phyloP scores from a whole-genome alignment of 495 filamentous ascomycete species.

The Trichoderma parareesei region DNA sequence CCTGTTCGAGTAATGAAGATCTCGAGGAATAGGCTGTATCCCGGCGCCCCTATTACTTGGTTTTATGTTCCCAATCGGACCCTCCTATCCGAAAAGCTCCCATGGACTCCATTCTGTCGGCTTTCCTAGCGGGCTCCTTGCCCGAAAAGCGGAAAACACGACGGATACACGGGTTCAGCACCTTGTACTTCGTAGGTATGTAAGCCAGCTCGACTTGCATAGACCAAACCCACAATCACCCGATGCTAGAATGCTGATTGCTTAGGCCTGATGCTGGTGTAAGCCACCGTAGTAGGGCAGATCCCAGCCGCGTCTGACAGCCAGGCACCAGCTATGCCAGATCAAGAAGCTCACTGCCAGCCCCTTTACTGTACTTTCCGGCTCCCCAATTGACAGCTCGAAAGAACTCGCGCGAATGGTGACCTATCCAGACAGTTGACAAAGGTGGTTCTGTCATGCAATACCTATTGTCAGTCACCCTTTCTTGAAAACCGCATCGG shows the following conservation, averaged over 20 bases:
- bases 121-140: neutral
- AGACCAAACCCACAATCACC: neutral
- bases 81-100: neutral
- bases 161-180: neutral
- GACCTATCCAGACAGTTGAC: neutral
- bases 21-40: neutral
- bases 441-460: neutral
- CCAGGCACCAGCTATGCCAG: neutral
- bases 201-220: neutral
- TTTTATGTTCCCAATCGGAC: neutral
- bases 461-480: neutral
- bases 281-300: neutral
- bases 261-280: neutral
- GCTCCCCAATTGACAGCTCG: neutral
- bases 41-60: neutral
- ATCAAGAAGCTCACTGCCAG: constrained; percentile 3
- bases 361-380: neutral
- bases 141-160: neutral
- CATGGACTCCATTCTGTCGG: neutral
- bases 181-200: neutral
- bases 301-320: neutral
- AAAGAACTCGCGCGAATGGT: neutral
- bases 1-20: neutral
- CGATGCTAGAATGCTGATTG: neutral
- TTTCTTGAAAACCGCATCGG: neutral